These are phyloP conservation scores for Fusarium neocosmosporiellum DNA, from an alignment of 2,329 filamentous ascomycete genomes.

Conservation along the genomic window DNA sequence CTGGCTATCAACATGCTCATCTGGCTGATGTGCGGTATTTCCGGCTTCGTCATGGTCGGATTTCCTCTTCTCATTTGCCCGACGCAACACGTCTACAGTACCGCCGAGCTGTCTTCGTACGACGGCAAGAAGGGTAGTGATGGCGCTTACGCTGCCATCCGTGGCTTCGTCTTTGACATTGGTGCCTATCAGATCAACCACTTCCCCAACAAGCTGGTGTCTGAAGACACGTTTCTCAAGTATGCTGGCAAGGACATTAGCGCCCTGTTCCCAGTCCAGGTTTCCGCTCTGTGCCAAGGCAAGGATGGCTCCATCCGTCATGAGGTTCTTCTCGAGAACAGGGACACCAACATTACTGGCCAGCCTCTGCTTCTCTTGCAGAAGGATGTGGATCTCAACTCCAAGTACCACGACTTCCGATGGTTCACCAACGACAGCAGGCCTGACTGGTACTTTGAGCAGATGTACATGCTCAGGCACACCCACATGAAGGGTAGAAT, in stretches of 20 bases:
- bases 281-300: slow-evolving; percentile 90
- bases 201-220: slow-evolving; percentile 71
- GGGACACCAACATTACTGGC: slow-evolving; percentile 78
- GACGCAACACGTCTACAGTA: slow-evolving; percentile 87
- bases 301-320: slow-evolving; percentile 72
- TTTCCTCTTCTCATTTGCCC: slow-evolving; percentile 93
- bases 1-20: slow-evolving; percentile 98
- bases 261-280: slow-evolving; percentile 90
- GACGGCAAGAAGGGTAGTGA: slow-evolving; percentile 75
- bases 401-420: slow-evolving; percentile 92
- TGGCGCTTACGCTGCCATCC: slow-evolving; percentile 80
- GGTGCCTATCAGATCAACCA: slow-evolving; percentile 78
- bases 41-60: slow-evolving; percentile 89
- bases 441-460: slow-evolving; percentile 92
- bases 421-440: slow-evolving; percentile 83
- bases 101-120: slow-evolving; percentile 77
- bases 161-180: slow-evolving; percentile 90
- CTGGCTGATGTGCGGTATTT: slow-evolving; percentile 83
- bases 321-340: slow-evolving; percentile 87
- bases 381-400: slow-evolving; percentile 73
- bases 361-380: slow-evolving; percentile 70
- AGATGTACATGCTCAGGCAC: slow-evolving; percentile 80
- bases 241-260: slow-evolving; percentile 93
- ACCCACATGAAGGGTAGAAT: slow-evolving; percentile 89
- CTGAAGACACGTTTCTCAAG: slow-evolving; percentile 70